Evolutionary conservation across 305 asterid species (phyloP).

Genomic region (Plantago lanceolata): DNA sequence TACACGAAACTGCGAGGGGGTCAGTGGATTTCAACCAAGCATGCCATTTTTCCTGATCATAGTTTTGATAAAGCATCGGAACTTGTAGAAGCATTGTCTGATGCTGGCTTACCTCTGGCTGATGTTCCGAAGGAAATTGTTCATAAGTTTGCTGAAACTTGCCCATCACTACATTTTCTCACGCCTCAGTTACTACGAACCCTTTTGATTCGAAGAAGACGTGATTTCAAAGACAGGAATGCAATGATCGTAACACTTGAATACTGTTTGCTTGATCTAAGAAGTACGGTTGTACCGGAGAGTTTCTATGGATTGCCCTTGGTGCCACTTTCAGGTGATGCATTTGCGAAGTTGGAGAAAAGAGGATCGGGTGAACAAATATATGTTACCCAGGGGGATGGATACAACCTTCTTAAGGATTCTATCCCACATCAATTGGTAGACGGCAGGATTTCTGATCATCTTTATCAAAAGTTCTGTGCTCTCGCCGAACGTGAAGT

Average conservation of each 20-base stretch:
- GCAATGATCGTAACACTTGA: constrained; percentile 84
- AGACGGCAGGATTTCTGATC: constrained; percentile 58
- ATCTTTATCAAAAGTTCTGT: constrained; percentile 58
- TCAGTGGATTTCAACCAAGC: constrained; percentile 92
- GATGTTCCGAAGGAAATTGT: constrained; percentile 61
- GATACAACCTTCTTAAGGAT: constrained; percentile 74
- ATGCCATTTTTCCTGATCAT: constrained; percentile 89
- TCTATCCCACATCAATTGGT: constrained; percentile 77
- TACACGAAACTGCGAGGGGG: constrained; percentile 87
- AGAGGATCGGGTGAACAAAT: constrained; percentile 67
- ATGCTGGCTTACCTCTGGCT: constrained; percentile 82
- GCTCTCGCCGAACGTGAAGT: constrained; percentile 62
- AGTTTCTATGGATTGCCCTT: constrained; percentile 75
- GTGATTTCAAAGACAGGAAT: constrained; percentile 68
- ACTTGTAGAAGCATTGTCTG: constrained; percentile 72
- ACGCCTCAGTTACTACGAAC: constrained; percentile 85
- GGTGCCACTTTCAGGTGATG: constrained; percentile 81
- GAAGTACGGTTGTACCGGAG: constrained; percentile 49
- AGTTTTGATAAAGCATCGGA: constrained; percentile 65
- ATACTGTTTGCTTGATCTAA: constrained; percentile 86
- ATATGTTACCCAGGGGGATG: constrained; percentile 77
- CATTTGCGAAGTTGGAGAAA: constrained; percentile 68
- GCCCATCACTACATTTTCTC: constrained; percentile 78
- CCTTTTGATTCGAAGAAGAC: constrained; percentile 62
- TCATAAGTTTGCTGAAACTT: constrained; percentile 63